Evolutionary conservation across 176 grass and related monocot species (phyloP).

Genomic region (Cymbopogon citratus): DNA sequence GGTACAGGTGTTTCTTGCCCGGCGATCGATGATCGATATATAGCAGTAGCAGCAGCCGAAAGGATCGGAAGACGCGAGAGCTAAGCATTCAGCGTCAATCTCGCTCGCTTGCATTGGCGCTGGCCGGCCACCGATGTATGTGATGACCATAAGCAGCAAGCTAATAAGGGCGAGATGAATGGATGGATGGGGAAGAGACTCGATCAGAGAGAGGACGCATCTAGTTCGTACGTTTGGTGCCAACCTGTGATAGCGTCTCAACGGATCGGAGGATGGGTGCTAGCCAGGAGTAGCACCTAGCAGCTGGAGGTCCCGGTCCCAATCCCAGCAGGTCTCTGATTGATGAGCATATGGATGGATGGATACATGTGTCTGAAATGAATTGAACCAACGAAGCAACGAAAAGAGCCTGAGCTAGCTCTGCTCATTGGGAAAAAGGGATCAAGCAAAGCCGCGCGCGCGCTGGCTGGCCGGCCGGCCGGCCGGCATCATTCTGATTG

Average conservation of each 20-base stretch:
- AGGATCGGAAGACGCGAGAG: not conserved
- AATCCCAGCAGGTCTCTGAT: not conserved
- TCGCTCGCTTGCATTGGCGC: too few relatives aligned
- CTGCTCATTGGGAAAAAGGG: not conserved
- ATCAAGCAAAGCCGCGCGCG: not conserved
- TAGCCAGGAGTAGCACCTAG: not conserved
- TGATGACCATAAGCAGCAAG: not conserved
- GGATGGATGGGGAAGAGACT: not conserved
- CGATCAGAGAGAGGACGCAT: not conserved
- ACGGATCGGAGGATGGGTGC: not conserved
- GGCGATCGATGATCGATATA: not conserved
- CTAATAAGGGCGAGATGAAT: not conserved
- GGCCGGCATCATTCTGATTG: slow-evolving; percentile 21
- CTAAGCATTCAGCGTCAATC: not conserved
- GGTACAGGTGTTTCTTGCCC: not conserved
- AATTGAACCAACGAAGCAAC: not conserved
- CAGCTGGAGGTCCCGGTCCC: not conserved
- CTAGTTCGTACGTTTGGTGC: slow-evolving; percentile 21
- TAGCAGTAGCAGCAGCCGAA: too few relatives aligned
- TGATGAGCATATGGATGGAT: not conserved
- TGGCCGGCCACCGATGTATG: too few relatives aligned
- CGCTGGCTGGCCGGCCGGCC: too few relatives aligned
- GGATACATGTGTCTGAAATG: not conserved
- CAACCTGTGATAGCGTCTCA: slow-evolving; percentile 15
- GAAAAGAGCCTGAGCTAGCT: not conserved